These are phyloP conservation scores for Phytomonas serpens DNA, from an alignment of 208 protist species.

Conservation along the genomic window DNA sequence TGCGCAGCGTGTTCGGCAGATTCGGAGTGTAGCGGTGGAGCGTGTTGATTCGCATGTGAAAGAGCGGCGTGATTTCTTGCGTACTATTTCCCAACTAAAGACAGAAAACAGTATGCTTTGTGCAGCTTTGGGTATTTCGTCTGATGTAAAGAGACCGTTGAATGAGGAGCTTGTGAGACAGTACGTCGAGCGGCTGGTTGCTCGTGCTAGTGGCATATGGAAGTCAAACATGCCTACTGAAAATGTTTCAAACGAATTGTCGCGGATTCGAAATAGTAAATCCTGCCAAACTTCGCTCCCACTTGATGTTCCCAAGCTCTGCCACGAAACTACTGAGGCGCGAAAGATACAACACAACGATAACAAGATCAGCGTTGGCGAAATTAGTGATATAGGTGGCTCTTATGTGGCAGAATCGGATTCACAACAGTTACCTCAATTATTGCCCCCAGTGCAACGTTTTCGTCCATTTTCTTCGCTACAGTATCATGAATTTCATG, in stretches of 20 bases:
- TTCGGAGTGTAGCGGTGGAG: slow-evolving; percentile 31
- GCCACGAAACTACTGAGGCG: neutral
- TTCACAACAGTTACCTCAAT: neutral
- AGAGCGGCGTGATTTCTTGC: slow-evolving; percentile 41
- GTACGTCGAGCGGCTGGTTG: slow-evolving; percentile 12
- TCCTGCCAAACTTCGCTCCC: neutral
- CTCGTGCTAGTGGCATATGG: neutral
- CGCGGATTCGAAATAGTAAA: neutral
- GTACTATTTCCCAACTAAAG: slow-evolving; percentile 22
- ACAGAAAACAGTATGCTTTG: slow-evolving; percentile 56
- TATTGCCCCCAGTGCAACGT: neutral
- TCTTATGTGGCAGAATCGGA: neutral
- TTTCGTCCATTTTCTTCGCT: neutral
- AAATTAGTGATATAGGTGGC: neutral
- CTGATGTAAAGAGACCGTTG: neutral
- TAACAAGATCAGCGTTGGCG: neutral
- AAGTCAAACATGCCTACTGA: neutral
- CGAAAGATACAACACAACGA: neutral
- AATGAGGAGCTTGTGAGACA: slow-evolving; percentile 11
- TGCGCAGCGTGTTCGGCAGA: slow-evolving; percentile 62
- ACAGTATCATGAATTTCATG: neutral
- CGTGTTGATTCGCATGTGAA: slow-evolving; percentile 60
- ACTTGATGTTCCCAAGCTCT: neutral
- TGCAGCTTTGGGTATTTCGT: neutral
- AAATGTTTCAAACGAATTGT: neutral